Percentiles rank a stretch among this genome's conserved stretches.
Conservation (phyloP, 768 basidiomycete species). For the Mycena latifolia region DNA sequence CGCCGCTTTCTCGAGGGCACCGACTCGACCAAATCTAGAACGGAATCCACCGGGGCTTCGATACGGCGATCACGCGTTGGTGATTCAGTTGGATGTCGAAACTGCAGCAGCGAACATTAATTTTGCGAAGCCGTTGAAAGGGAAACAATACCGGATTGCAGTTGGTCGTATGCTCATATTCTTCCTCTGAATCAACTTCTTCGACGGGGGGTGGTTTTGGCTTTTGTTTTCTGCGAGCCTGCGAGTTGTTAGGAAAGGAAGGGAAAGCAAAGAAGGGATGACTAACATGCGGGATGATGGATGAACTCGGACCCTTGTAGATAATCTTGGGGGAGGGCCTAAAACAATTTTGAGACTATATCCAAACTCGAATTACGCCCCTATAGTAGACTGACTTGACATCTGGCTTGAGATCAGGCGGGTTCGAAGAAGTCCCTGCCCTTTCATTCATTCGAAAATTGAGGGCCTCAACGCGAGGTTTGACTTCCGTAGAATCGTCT, state of each 20-base stretch:
- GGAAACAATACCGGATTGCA: slow-evolving; percentile 5
- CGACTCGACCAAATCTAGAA: not conserved
- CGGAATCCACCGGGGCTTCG: not conserved
- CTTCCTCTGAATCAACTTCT: slow-evolving; percentile 24
- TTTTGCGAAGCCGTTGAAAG: not conserved
- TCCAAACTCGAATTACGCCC: too few species aligned
- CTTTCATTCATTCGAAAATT: too few species aligned
- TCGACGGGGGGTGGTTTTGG: not conserved
- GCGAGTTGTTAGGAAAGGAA: not conserved
- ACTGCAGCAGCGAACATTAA: not conserved
- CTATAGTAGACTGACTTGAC: slow-evolving; percentile 8
- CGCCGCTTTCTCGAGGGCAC: slow-evolving; percentile 1
- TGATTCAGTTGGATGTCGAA: not conserved
- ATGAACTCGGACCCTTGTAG: not conserved
- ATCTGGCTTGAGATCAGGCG: not conserved
- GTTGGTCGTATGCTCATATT: slow-evolving; percentile 3
- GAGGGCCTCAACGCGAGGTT: not conserved
- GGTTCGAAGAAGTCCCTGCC: not conserved
- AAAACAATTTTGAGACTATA: too few species aligned
- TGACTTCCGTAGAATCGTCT: not conserved
- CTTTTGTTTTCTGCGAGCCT: not conserved
- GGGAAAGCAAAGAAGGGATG: not conserved
- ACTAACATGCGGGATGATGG: slow-evolving; percentile 5
- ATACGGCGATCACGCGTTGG: not conserved
- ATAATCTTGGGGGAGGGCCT: slow-evolving; percentile 17